A percentile compares a stretch with the other conserved stretches of the same genome.
Conservation (phyloP, 768 basidiomycete genomes). For the Boletus speciosus region DNA sequence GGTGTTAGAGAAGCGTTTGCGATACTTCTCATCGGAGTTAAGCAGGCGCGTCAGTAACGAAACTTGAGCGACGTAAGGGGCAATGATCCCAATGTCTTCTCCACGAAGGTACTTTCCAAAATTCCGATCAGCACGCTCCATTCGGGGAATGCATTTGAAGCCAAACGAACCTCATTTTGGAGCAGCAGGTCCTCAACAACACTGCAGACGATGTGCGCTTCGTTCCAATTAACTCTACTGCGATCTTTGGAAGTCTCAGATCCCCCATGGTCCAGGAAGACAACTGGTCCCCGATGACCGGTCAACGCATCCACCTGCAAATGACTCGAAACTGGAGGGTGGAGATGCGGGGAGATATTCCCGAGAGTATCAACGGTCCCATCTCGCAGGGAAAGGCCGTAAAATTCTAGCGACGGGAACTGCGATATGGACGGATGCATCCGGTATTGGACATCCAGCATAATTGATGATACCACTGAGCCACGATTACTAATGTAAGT, state of each 20-base stretch:
- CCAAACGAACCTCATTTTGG: conserved; percentile 62
- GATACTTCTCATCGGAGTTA: conserved; percentile 50
- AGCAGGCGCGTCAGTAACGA: conserved; percentile 66
- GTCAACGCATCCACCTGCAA: conserved; percentile 35
- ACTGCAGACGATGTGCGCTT: conserved; percentile 73
- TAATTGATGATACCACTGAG: conserved; percentile 79
- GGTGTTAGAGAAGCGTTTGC: conserved; percentile 50
- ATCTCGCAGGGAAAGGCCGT: conserved; percentile 63
- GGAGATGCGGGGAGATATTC: conserved; percentile 44
- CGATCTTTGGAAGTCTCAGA: conserved; percentile 64
- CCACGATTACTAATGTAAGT: conserved; percentile 8
- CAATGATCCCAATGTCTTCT: conserved; percentile 85
- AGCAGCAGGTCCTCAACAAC: conserved; percentile 80
- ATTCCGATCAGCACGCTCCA: conserved; percentile 7
- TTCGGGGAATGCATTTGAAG: background rate
- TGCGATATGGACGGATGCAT: conserved; percentile 91
- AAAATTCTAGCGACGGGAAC: conserved; percentile 86
- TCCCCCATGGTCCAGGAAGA: conserved; percentile 79
- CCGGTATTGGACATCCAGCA: conserved; percentile 93
- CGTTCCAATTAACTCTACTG: conserved; percentile 74
- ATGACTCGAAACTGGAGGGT: conserved; percentile 61
- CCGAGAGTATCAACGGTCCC: conserved; percentile 63
- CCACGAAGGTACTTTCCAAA: conserved; percentile 53
- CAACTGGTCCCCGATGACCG: conserved; percentile 55
- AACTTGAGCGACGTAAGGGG: conserved; percentile 89